A percentile compares a stretch with the other conserved stretches of the same genome.
phyloP scores from a whole-genome alignment of 2,329 filamentous ascomycete genomes.

The Aspergillus vadensis region DNA sequence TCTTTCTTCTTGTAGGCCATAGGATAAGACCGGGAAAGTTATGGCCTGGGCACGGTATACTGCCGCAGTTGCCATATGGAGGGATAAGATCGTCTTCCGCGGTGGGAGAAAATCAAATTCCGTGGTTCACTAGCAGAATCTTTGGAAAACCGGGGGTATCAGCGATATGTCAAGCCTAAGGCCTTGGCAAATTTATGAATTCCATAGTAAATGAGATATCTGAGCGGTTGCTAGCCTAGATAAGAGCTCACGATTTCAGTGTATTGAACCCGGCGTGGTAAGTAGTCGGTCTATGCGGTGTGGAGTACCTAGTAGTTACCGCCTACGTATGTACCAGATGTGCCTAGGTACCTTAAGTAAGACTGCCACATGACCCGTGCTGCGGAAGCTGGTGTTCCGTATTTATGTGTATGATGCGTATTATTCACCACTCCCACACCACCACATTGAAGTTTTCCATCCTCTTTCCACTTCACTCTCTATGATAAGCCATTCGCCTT shows the following conservation, averaged over 20 bases:
- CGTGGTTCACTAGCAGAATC: too few species aligned
- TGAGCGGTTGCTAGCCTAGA: too few species aligned
- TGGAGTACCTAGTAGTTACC: neutral
- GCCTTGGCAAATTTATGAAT: too few species aligned
- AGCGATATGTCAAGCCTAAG: too few species aligned
- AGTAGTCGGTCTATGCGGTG: neutral
- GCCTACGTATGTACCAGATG: neutral
- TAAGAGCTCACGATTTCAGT: too few species aligned
- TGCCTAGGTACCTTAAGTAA: neutral
- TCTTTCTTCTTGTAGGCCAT: neutral
- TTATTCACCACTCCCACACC: conserved; percentile 3
- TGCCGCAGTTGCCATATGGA: too few species aligned
- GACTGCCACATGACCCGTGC: neutral
- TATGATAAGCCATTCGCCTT: neutral
- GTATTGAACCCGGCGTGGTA: neutral
- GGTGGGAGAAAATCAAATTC: too few species aligned
- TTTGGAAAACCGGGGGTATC: too few species aligned
- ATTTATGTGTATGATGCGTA: neutral
- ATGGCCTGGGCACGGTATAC: too few species aligned
- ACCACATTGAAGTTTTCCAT: conserved; percentile 8
- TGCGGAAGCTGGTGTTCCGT: neutral
- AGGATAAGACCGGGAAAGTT: too few species aligned
- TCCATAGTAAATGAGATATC: too few species aligned
- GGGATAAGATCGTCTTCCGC: too few species aligned
- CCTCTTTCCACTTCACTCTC: neutral